Conservation (phyloP, 768 basidiomycete species). For the Panellus pusillus region DNA sequence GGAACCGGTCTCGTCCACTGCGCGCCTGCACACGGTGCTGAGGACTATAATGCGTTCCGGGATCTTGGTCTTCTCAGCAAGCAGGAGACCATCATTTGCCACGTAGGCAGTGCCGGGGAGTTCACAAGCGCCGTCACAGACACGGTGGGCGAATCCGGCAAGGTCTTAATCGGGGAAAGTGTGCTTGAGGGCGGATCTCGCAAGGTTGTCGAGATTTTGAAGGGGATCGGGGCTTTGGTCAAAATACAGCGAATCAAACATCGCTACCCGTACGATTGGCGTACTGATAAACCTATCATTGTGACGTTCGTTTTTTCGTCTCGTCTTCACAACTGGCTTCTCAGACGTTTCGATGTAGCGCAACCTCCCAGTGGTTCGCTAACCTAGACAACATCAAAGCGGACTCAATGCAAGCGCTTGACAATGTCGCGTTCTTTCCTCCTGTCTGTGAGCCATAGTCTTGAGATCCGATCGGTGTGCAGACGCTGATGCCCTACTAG, state of each 20-base stretch:
- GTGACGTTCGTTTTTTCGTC: slow-evolving; percentile 58
- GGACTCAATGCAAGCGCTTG: slow-evolving; percentile 66
- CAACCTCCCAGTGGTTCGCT: slow-evolving; percentile 98
- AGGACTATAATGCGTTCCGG: slow-evolving; percentile 86
- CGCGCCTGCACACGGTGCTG: slow-evolving; percentile 91
- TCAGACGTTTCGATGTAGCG: slow-evolving; percentile 43
- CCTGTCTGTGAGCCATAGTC: slow-evolving; percentile 51
- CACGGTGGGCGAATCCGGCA: slow-evolving; percentile 53
- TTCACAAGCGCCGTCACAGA: slow-evolving; percentile 62
- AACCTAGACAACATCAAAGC: slow-evolving; percentile 85
- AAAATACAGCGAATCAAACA: slow-evolving; percentile 76
- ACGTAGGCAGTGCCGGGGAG: slow-evolving; percentile 75
- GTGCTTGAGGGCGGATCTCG: slow-evolving; percentile 75
- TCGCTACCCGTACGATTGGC: slow-evolving; percentile 96
- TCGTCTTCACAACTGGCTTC: not conserved
- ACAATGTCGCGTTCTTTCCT: slow-evolving; percentile 75
- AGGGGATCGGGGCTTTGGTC: slow-evolving; percentile 54
- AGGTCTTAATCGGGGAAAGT: slow-evolving; percentile 59
- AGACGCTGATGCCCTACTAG: slow-evolving; percentile 37
- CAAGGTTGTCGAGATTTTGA: slow-evolving; percentile 63
- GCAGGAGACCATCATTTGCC: slow-evolving; percentile 61
- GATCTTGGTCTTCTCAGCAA: slow-evolving; percentile 48
- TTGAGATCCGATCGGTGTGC: not conserved
- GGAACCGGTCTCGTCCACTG: slow-evolving; percentile 96
- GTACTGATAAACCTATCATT: slow-evolving; percentile 90